phyloP scores from a whole-genome alignment of 441 rosid species.

The Euphorbia corollata region DNA sequence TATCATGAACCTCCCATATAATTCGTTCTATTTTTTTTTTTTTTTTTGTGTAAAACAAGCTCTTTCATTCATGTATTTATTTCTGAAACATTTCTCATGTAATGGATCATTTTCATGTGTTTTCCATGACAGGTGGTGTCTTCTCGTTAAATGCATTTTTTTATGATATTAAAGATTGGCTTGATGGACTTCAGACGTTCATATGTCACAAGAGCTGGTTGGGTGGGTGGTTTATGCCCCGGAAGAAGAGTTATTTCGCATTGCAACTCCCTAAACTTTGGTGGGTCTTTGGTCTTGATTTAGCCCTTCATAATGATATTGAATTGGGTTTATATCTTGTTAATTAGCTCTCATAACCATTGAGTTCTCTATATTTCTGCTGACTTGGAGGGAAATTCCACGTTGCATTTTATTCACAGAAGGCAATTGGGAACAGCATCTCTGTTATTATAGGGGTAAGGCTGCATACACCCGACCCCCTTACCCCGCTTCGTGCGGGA shows the following conservation, averaged over 20 bases:
- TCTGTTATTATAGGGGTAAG: too few species aligned
- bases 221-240: constrained; percentile 99
- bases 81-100: background rate
- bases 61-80: background rate
- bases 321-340: too few species aligned
- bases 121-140: constrained; percentile 11
- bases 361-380: background rate
- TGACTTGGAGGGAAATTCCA: constrained; percentile 6
- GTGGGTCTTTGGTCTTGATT: constrained; percentile 99
- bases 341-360: too few species aligned
- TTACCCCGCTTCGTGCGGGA: too few species aligned
- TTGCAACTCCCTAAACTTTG: constrained; percentile 87
- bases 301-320: constrained; percentile 95
- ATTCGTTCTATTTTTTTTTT: too few species aligned
- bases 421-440: too few species aligned
- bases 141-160: constrained; percentile 6
- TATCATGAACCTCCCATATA: constrained; percentile 12
- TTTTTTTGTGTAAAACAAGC: too few species aligned
- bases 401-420: too few species aligned
- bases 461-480: too few species aligned
- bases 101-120: background rate
- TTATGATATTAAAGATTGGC: constrained; percentile 62
- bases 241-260: constrained; percentile 96
- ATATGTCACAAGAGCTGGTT: constrained; percentile 99
- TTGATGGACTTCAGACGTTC: constrained; percentile 94